These are phyloP conservation scores for Tetrahymena borealis DNA, from an alignment of 73 alveolate genomes.

Conservation along the genomic window DNA sequence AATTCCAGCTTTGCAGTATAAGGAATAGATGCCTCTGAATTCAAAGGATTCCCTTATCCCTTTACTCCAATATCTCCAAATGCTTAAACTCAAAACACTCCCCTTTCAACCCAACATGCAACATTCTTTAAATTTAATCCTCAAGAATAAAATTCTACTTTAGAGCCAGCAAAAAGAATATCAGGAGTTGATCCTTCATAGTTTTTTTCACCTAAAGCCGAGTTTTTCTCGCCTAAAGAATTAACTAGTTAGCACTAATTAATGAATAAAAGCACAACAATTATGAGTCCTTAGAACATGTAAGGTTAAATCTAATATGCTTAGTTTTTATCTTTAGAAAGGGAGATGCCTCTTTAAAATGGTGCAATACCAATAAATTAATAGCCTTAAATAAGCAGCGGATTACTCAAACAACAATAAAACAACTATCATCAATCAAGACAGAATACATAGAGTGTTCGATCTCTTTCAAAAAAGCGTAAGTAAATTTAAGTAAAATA, in stretches of 20 bases:
- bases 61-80: neutral
- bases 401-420: neutral
- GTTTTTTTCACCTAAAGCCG: neutral
- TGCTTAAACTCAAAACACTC: neutral
- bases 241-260: neutral
- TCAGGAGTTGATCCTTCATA: neutral
- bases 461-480: neutral
- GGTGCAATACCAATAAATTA: too few relatives aligned
- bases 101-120: neutral
- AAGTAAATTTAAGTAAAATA: neutral
- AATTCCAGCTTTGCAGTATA: neutral
- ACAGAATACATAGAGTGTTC: neutral
- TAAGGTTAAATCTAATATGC: neutral
- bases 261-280: neutral
- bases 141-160: neutral
- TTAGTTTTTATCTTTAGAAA: neutral
- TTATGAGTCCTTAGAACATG: neutral
- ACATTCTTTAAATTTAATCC: neutral
- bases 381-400: neutral
- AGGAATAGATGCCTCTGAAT: neutral
- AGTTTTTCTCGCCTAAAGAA: neutral
- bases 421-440: too few relatives aligned
- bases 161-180: neutral
- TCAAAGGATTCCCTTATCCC: neutral
- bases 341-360: too few relatives aligned